Percentiles rank a stretch among this genome's conserved stretches.
Conservation (phyloP, 352 stramenopile species). For the Globisporangium middletonii region DNA sequence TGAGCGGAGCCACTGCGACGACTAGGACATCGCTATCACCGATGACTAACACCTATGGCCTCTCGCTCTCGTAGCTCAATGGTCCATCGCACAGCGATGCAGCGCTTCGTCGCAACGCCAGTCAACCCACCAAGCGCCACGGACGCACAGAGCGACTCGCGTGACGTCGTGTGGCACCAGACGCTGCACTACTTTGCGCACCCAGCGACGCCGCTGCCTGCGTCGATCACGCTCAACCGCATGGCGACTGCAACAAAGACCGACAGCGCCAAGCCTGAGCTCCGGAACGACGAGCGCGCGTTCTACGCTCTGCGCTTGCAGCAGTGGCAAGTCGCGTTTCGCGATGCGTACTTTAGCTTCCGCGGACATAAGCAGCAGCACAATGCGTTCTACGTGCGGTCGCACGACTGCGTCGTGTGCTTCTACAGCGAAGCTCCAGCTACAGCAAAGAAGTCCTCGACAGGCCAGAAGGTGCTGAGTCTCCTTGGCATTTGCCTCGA, state of each 20-base stretch:
- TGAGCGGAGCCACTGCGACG: conserved; percentile 10
- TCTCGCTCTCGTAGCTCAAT: conserved; percentile 18
- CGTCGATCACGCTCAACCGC: conserved; percentile 42
- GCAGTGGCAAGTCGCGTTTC: conserved; percentile 65
- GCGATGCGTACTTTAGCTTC: conserved; percentile 61
- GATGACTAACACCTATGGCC: too few relatives aligned
- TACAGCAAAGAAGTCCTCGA: not conserved
- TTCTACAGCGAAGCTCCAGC: conserved; percentile 29
- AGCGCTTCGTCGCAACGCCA: conserved; percentile 16
- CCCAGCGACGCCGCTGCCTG: conserved; percentile 41
- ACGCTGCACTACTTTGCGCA: conserved; percentile 67
- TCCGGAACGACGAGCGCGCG: conserved; percentile 43
- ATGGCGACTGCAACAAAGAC: conserved; percentile 20
- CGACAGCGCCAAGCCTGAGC: conserved; percentile 20
- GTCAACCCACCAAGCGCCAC: not conserved
- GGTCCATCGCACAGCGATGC: conserved; percentile 27
- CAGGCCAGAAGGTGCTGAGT: not conserved
- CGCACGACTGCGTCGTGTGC: conserved; percentile 55
- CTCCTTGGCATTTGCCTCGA: conserved; percentile 38
- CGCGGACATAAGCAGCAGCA: conserved; percentile 11
- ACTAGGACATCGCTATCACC: not conserved
- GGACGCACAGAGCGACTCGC: not conserved
- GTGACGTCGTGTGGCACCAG: conserved; percentile 51
- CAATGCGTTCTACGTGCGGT: conserved; percentile 48
- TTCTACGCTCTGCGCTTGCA: conserved; percentile 56